Base-by-base conservation (phyloP, 345 rosid genomes). In the Moringa oleifera region DNA sequence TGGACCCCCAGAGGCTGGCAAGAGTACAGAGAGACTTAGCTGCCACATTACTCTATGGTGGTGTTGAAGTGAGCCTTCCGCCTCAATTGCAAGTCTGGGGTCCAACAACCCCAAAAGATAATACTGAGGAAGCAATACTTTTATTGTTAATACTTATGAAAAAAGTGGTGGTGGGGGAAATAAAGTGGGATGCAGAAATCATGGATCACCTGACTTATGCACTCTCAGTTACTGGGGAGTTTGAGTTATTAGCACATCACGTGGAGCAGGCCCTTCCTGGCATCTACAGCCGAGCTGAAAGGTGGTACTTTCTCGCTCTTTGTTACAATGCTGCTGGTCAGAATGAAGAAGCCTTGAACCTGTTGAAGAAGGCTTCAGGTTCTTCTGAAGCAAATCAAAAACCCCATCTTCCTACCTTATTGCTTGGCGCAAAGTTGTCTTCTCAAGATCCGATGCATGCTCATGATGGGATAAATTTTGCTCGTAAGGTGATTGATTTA, bases 271-370 rank as follows among this genome's bases (percentile, higher is more conserved):
- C 67, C 62, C 79, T 81, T 70, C 99, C 97, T 0, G 90, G 93
- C 50, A 73, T 74, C 63, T 95, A 86, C 55, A 65, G 64, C 45
- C 79, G 95, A 62, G 81, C 82, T 37, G 95, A 87, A 55, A 85
- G 99, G 75, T 95, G 97, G 96, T 84, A 85, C 75, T 64, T 82
- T 71, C 95, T 95, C 56, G 93, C 96, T 46, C 91, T 91, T 55
- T 91, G 96, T 77, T 89, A 88, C 69, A 72, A 76, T 68, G 95
- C 95, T 68, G 87, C 87, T 4, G 88, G 86, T 58, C 82, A 87
- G 64, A 76, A 79, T 71, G 85, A 85, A 66, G 66, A 77, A 25
- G 91, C 97, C 53, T 68, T 91, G 67, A 88, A 91, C 80, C 84
- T 91, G 59, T 73, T 89, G 22, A 80, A 77, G 72, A 80, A 87